Evolutionary conservation across 331 rosid species (phyloP).

Genomic region (Cydonia oblonga): DNA sequence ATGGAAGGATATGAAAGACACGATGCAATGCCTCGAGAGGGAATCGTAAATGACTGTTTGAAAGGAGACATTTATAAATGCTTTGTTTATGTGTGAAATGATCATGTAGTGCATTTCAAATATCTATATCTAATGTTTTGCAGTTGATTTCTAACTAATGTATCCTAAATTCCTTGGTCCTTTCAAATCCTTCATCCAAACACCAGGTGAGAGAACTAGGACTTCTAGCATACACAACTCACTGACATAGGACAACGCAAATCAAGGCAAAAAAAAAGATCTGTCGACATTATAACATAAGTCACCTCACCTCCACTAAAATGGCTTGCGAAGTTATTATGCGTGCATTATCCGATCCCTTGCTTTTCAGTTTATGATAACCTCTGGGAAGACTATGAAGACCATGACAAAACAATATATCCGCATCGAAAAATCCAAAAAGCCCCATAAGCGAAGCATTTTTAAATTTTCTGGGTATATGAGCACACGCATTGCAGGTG

Average conservation of each 20-base stretch:
- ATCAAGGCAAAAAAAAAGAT: too few relatives aligned
- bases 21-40: not conserved
- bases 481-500: slow-evolving; percentile 67
- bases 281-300: not conserved
- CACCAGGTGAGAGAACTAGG: too few relatives aligned
- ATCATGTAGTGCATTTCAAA: not conserved
- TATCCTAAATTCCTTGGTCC: too few relatives aligned
- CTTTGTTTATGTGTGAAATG: too few relatives aligned
- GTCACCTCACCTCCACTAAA: slow-evolving; percentile 9
- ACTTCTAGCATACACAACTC: too few relatives aligned
- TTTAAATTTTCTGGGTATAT: slow-evolving; percentile 60
- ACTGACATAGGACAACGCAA: too few relatives aligned
- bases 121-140: too few relatives aligned
- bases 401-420: slow-evolving; percentile 78
- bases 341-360: slow-evolving; percentile 75
- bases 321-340: slow-evolving; percentile 65
- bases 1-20: too few relatives aligned
- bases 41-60: not conserved
- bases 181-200: too few relatives aligned
- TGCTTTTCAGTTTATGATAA: slow-evolving; percentile 75
- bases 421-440: slow-evolving; percentile 82
- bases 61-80: too few relatives aligned
- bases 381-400: slow-evolving; percentile 55
- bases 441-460: slow-evolving; percentile 93
- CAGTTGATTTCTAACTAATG: too few relatives aligned